Percentiles rank a stretch among this genome's conserved stretches.
phyloP scores from a whole-genome alignment of 2,329 filamentous ascomycete genomes.

The Penicillium sp. region DNA sequence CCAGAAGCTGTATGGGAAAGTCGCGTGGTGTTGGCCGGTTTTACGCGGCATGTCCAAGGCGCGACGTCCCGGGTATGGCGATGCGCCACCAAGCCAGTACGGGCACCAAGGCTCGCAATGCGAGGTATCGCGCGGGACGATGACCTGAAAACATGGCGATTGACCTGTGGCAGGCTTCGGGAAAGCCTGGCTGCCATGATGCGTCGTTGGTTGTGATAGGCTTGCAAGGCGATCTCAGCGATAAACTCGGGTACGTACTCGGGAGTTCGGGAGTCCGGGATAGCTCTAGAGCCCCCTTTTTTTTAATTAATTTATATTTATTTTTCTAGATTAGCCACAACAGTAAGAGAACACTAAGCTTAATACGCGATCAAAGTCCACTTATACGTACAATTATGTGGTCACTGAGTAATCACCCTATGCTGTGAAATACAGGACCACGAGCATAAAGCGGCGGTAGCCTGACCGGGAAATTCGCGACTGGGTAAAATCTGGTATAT shows the following conservation, averaged over 20 bases:
- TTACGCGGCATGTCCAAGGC: not conserved
- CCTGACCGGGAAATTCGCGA: too few relatives aligned
- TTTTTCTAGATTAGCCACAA: too few relatives aligned
- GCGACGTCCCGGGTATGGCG: not conserved
- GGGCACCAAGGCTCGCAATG: not conserved
- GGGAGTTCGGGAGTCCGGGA: not conserved
- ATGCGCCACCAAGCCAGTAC: not conserved
- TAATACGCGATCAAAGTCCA: too few relatives aligned
- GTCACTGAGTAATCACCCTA: too few relatives aligned
- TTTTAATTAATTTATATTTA: too few relatives aligned
- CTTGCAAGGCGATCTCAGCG: not conserved
- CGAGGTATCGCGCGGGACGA: not conserved
- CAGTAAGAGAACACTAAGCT: too few relatives aligned
- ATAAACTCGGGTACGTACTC: not conserved
- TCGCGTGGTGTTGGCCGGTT: not conserved
- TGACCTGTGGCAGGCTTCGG: constrained; percentile 2
- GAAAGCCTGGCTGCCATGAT: constrained; percentile 5
- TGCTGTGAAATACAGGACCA: too few relatives aligned
- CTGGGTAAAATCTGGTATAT: too few relatives aligned
- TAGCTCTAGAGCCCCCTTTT: not conserved
- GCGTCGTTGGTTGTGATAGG: not conserved
- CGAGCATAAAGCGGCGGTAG: too few relatives aligned
- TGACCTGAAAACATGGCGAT: not conserved
- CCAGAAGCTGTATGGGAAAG: constrained; percentile 4
- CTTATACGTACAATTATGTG: too few relatives aligned